These are phyloP conservation scores for Lentinula novae-zelandiae DNA, from an alignment of 1,284 basidiomycete genomes.

Conservation along the genomic window DNA sequence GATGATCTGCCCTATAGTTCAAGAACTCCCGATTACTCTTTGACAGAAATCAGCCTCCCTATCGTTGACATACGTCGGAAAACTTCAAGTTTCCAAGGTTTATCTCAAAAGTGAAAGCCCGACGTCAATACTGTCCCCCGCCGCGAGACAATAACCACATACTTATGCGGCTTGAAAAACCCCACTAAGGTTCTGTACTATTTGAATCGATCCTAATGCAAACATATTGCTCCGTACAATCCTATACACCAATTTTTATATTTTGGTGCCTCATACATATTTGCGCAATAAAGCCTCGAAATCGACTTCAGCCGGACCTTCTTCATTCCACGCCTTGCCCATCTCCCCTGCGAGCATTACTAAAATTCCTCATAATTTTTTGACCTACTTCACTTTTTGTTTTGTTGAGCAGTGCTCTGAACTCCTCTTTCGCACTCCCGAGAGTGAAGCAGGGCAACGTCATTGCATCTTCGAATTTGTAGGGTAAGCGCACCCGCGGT, in stretches of 20 bases:
- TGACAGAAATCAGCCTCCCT: not conserved
- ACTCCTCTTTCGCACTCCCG: not conserved
- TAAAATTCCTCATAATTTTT: slow-evolving; percentile 4
- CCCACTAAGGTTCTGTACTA: not conserved
- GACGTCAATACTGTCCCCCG: not conserved
- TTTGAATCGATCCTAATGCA: too few relatives aligned
- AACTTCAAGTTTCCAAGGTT: not conserved
- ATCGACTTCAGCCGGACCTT: not conserved
- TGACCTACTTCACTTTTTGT: not conserved
- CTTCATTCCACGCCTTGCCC: slow-evolving; percentile 3
- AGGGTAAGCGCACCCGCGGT: slow-evolving; percentile 10
- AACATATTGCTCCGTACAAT: too few relatives aligned
- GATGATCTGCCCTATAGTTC: not conserved
- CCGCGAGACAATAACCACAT: not conserved
- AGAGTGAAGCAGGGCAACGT: not conserved
- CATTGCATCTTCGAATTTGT: slow-evolving; percentile 3
- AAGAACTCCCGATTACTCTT: not conserved
- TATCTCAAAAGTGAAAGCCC: not conserved
- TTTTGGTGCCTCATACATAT: not conserved
- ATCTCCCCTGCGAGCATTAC: not conserved
- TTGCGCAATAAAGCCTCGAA: not conserved
- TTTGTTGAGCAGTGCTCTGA: not conserved
- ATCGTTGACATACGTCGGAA: not conserved
- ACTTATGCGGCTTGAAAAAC: not conserved
- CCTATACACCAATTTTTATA: too few relatives aligned